A percentile compares a stretch with the other conserved stretches of the same genome.
Conservation (phyloP, 805 yeast genomes). For the Wickerhamiella lipophila region DNA sequence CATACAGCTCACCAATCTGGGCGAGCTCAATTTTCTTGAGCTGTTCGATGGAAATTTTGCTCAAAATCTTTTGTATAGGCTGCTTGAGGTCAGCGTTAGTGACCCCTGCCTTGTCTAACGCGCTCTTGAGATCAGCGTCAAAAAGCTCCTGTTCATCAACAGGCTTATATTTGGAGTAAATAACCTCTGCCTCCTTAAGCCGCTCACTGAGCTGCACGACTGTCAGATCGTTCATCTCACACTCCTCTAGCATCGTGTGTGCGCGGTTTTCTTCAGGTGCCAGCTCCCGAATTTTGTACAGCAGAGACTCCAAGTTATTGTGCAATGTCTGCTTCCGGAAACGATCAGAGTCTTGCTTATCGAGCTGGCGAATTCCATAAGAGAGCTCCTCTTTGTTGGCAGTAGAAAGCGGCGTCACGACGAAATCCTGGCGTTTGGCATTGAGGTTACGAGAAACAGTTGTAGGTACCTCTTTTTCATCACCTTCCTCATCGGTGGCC, state of each 20-base stretch:
- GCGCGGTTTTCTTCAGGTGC: constrained; percentile 14
- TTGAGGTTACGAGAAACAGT: constrained; percentile 14
- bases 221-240: constrained; percentile 16
- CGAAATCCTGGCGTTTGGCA: constrained; percentile 28
- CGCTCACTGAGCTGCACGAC: constrained; percentile 16
- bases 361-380: constrained; percentile 40
- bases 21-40: constrained; percentile 4
- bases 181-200: constrained; percentile 15
- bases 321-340: constrained; percentile 42
- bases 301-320: constrained; percentile 59
- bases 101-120: not conserved
- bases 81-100: not conserved
- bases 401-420: constrained; percentile 39
- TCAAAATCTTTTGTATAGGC: not conserved
- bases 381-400: constrained; percentile 36
- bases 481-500: constrained; percentile 2
- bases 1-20: not conserved
- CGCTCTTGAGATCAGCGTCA: constrained; percentile 4
- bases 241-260: constrained; percentile 15
- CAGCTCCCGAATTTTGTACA: constrained; percentile 51
- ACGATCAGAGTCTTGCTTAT: constrained; percentile 43
- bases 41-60: constrained; percentile 3
- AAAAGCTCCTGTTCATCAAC: constrained; percentile 4
- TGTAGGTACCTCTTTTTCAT: constrained; percentile 13
- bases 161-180: constrained; percentile 7